Base-by-base conservation (phyloP, 148 eudicot genomes). In the Camellia sinensis region DNA sequence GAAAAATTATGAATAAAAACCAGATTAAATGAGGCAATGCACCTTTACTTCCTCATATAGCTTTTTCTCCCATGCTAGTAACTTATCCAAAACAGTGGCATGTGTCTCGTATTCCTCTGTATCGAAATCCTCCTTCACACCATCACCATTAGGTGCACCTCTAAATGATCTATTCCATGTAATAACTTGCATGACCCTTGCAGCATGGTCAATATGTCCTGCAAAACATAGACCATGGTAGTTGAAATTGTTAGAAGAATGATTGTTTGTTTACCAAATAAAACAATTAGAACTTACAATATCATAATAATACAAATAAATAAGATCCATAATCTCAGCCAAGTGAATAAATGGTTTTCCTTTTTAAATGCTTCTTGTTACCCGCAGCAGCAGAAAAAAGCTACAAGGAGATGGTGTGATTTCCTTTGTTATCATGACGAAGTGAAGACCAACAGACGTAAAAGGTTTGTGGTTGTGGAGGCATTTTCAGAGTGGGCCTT, bases 1-100 rank as follows among this genome's bases (percentile, higher is more conserved):
- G 48, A 37, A 79, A 5, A 79, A 71, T 5, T 0, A 21, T 29
- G 62, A 67, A 57, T 46, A 15, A 14, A 56, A 70, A 48, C 29
- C 17, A 46, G 19, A 84, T 63, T 8, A 21, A 48, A 61, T 14
- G 21, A 63, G 76, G 18, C 74, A 56, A 84, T 66, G 73, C 82
- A 93, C 99, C 99, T 96, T 96, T 73, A 96, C 97, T 92, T 96
- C 99, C 87, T 96, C 99, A 22, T 92, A 96, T 1, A 96, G 89
- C 87, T 96, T 96, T 79, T 96, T 96, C 92, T 96, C 99, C 99
- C 99, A 96, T 0, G 99, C 99, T 78, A 96, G 87, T 81, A 96
- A 83, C 83, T 96, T 96, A 84, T 96, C 99, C 80, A 96, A 82
- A 54, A 96, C 94, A 72, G 96, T 92, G 71, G 99, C 99, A 84